Base-by-base conservation (phyloP, 495 filamentous ascomycete genomes). In the Aspergillus funiculosus region DNA sequence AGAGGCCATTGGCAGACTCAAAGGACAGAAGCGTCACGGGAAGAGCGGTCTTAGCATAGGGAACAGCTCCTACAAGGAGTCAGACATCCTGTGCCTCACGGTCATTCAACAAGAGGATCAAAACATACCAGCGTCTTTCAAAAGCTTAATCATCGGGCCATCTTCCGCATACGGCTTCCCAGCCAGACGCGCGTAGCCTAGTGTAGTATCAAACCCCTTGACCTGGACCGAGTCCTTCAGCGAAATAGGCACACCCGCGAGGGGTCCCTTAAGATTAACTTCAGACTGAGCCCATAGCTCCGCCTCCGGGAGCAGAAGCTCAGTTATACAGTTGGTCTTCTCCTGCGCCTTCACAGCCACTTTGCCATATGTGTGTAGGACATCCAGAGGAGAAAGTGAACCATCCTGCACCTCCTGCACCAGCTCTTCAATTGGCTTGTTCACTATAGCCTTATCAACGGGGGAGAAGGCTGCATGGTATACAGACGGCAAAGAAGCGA, bases 1-100 rank as follows among this genome's bases (percentile, higher is more conserved):
- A 89, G 17, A 96, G 82, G 49, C 89, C 89, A 64, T 94, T 98
- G 32, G 81, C 82, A 14, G 85, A 89, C 62, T 97, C 92, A 57
- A 97, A 97, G 22, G 83, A 89, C 39, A 97, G 73, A 6, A 98
- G 77, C 0, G 91, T 94, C 39, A 91, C 85, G 3, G 92, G 92
- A n/a, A 92, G 57, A 43, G 92, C 91, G 1, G 92, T 98, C 72
- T 97, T 98, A 13, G 90, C 88, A 62, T 95, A 95, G 1, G 92
- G 92, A 0, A 98, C 74, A 3, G 92, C 92, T n/a, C 86, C 85
- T 77, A 20, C 18, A 8, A 29, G 2, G 31, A 3, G 13, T 46
- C 5, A 56, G 50, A 18, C 39, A 27, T 17, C 17, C 14, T 7
- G 22, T n/a, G n/a, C 3, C 10, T 19, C n/a, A 5, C n/a, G 10